Conservation (phyloP, 2,329 filamentous ascomycete species). For the Domatiomyces catenatus region DNA sequence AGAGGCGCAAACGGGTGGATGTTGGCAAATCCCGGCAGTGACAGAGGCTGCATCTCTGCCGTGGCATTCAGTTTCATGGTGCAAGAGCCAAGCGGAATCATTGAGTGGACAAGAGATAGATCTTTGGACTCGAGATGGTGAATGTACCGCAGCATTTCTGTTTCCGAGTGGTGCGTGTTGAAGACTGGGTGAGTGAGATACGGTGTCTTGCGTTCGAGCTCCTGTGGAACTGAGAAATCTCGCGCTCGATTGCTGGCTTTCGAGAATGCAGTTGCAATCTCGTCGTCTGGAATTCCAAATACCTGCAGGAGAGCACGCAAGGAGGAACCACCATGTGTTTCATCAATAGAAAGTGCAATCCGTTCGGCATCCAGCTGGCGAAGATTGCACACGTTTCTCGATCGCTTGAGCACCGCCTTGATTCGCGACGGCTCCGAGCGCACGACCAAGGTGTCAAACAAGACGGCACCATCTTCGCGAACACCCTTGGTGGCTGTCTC, state of each 20-base stretch:
- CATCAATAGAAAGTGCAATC: conserved; percentile 64
- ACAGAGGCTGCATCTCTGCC: conserved; percentile 79
- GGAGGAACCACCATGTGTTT: conserved; percentile 34
- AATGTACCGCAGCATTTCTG: conserved; percentile 85
- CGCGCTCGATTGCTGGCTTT: conserved; percentile 21
- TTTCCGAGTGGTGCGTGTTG: conserved; percentile 90
- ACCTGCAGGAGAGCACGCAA: conserved; percentile 20
- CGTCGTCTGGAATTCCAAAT: conserved; percentile 20
- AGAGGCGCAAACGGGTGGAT: conserved; percentile 66
- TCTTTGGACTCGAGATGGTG: conserved; percentile 88
- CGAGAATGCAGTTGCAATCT: conserved; percentile 21
- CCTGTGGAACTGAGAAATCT: conserved; percentile 19
- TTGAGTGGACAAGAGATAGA: conserved; percentile 82
- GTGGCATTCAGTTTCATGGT: conserved; percentile 97
- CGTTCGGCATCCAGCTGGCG: conserved; percentile 45
- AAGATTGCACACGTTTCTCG: conserved; percentile 38
- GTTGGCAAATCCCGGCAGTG: conserved; percentile 57
- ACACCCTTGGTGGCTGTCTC: conserved; percentile 45
- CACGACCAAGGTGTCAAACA: conserved; percentile 72
- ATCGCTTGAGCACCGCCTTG: conserved; percentile 25
- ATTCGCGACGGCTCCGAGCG: neutral
- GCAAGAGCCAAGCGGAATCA: conserved; percentile 93
- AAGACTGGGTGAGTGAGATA: conserved; percentile 87
- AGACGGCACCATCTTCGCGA: conserved; percentile 39
- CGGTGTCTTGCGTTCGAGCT: conserved; percentile 53